phyloP scores from a whole-genome alignment of 2,329 filamentous ascomycete genomes.

The Exophiala oligosperma region DNA sequence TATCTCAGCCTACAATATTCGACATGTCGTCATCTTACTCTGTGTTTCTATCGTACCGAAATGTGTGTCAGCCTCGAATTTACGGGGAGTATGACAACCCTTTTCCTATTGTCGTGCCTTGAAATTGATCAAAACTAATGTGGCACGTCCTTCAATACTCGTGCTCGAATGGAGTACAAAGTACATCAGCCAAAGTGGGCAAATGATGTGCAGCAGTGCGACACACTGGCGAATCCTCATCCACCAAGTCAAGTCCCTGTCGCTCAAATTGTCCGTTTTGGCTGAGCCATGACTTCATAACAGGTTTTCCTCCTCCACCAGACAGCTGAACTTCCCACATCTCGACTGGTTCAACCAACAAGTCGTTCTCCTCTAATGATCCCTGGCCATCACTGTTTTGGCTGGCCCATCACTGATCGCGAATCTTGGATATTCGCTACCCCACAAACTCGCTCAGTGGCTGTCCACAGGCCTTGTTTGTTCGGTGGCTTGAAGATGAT shows the following conservation, averaged over 20 bases:
- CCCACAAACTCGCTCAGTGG: conserved; percentile 1
- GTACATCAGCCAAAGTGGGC: too few relatives aligned
- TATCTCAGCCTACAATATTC: neutral
- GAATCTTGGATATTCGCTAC: neutral
- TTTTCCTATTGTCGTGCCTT: neutral
- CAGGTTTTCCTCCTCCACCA: neutral
- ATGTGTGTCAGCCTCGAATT: too few relatives aligned
- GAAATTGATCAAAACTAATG: neutral
- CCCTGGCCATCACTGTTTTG: neutral
- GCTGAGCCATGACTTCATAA: neutral
- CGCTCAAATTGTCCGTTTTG: neutral
- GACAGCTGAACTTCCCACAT: neutral
- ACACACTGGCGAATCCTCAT: too few relatives aligned
- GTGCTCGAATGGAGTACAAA: neutral
- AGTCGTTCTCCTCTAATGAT: neutral
- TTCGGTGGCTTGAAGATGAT: neutral
- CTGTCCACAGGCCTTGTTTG: neutral
- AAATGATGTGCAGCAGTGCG: too few relatives aligned
- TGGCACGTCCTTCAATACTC: too few relatives aligned
- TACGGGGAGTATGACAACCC: too few relatives aligned
- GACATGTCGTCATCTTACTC: neutral
- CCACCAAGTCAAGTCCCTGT: neutral
- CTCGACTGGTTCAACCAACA: neutral
- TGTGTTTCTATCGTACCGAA: too few relatives aligned
- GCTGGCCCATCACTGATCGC: neutral